phyloP scores from a whole-genome alignment of 2,329 filamentous ascomycete species.

The Talaromyces sp. region DNA sequence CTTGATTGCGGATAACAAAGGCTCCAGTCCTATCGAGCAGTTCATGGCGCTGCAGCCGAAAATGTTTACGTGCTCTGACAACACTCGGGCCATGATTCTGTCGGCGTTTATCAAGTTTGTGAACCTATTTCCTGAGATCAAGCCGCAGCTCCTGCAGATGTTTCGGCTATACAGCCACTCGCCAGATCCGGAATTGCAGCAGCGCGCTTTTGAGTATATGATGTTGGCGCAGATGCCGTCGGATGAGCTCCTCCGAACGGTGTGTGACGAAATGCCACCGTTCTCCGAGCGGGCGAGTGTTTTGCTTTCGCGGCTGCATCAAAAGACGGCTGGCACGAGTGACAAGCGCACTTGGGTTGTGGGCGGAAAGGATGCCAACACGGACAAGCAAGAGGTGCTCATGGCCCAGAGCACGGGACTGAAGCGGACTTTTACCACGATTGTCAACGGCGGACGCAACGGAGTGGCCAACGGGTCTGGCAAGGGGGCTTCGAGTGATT shows the following conservation, averaged over 20 bases:
- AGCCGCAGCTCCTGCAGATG: slow-evolving; percentile 83
- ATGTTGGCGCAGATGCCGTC: slow-evolving; percentile 77
- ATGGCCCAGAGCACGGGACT: slow-evolving; percentile 76
- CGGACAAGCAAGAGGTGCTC: slow-evolving; percentile 70
- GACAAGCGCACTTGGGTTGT: slow-evolving; percentile 97
- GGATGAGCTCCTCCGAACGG: slow-evolving; percentile 84
- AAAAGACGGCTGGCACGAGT: slow-evolving; percentile 86
- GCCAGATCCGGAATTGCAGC: slow-evolving; percentile 89
- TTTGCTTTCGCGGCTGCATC: slow-evolving; percentile 82
- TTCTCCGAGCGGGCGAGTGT: slow-evolving; percentile 94
- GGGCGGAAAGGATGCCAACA: slow-evolving; percentile 91
- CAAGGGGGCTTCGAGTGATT: slow-evolving; percentile 52
- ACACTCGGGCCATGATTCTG: slow-evolving; percentile 86
- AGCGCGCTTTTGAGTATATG: slow-evolving; percentile 92
- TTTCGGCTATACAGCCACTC: slow-evolving; percentile 93
- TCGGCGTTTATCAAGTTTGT: slow-evolving; percentile 97
- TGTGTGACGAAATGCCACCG: slow-evolving; percentile 98
- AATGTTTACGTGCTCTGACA: slow-evolving; percentile 79
- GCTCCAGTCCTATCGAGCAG: slow-evolving; percentile 94
- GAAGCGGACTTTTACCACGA: slow-evolving; percentile 73
- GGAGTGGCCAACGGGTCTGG: slow-evolving; percentile 24
- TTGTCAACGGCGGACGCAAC: slow-evolving; percentile 35
- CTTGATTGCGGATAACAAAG: slow-evolving; percentile 83
- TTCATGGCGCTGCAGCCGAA: slow-evolving; percentile 89
- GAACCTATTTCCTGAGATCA: slow-evolving; percentile 97